Evolutionary conservation across 306 rosid genomes (phyloP).

Genomic region (Malus asiatica): DNA sequence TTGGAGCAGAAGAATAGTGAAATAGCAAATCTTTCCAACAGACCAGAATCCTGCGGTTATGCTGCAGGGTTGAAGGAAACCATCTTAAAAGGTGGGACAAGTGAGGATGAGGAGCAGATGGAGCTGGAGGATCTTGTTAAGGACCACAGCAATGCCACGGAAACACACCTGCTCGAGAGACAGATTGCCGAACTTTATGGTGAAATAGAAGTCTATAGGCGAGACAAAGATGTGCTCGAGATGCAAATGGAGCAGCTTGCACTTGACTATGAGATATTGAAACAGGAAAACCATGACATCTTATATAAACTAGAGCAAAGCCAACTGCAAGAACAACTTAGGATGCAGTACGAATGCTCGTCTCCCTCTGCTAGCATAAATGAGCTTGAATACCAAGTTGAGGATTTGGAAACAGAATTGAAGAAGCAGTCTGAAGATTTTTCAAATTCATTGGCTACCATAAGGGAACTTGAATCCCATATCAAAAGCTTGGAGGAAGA

Average conservation of each 20-base stretch:
- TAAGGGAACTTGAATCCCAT: slow-evolving; percentile 57
- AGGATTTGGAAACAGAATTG: slow-evolving; percentile 60
- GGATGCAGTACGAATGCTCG: slow-evolving; percentile 67
- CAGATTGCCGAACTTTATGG: slow-evolving; percentile 64
- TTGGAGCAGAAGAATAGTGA: slow-evolving; percentile 62
- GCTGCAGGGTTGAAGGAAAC: slow-evolving; percentile 29
- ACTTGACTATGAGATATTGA: slow-evolving; percentile 91
- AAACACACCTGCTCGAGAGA: slow-evolving; percentile 54
- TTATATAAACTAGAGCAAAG: slow-evolving; percentile 76
- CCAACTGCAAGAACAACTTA: slow-evolving; percentile 76
- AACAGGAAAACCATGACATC: slow-evolving; percentile 87
- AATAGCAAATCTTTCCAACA: slow-evolving; percentile 17
- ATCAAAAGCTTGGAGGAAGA: slow-evolving; percentile 63
- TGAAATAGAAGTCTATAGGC: slow-evolving; percentile 74
- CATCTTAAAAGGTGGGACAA: slow-evolving; percentile 32
- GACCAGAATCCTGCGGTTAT: slow-evolving; percentile 15
- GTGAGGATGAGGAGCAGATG: slow-evolving; percentile 71
- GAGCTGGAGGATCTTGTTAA: slow-evolving; percentile 68
- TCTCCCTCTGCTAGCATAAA: slow-evolving; percentile 40
- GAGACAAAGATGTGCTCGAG: slow-evolving; percentile 93
- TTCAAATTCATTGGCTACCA: slow-evolving; percentile 62
- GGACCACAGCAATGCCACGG: slow-evolving; percentile 41
- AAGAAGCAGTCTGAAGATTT: slow-evolving; percentile 60
- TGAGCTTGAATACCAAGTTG: slow-evolving; percentile 55
- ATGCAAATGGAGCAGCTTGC: slow-evolving; percentile 98